Evolutionary conservation across 352 stramenopile species (phyloP).

Genomic region (Globisporangium paddicum): DNA sequence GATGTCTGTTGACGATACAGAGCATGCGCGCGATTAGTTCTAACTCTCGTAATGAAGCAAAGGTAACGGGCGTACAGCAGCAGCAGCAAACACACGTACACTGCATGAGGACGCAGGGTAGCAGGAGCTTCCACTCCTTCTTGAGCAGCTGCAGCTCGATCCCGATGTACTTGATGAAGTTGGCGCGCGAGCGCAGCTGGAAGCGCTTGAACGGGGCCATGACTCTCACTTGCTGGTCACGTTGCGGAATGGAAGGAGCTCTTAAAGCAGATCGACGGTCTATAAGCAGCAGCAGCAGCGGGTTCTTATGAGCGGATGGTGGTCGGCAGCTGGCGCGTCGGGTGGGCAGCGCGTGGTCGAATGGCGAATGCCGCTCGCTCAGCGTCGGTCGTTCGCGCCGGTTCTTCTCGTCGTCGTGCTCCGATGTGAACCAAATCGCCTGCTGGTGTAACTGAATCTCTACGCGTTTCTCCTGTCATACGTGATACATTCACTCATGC

Average conservation of each 20-base stretch:
- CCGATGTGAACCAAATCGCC: background rate
- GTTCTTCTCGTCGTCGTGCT: background rate
- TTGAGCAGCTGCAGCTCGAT: conserved; percentile 58
- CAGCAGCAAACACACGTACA: too few species aligned
- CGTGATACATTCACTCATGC: background rate
- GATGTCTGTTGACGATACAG: conserved; percentile 31
- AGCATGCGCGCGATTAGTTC: background rate
- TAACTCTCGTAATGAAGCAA: background rate
- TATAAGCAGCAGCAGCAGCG: background rate
- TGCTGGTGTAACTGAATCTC: background rate
- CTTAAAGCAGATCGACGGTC: too few species aligned
- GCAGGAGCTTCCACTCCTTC: conserved; percentile 67
- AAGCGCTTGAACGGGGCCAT: conserved; percentile 24
- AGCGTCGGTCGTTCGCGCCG: background rate
- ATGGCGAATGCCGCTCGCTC: background rate
- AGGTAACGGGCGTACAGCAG: too few species aligned
- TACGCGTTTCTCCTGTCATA: background rate
- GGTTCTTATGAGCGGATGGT: background rate
- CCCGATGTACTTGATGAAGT: conserved; percentile 56
- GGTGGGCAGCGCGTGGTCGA: background rate
- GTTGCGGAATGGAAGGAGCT: background rate
- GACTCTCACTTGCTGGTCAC: background rate
- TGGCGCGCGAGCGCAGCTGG: conserved; percentile 47
- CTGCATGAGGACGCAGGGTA: conserved; percentile 81
- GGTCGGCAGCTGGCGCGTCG: background rate